Evolutionary conservation across 257 asterid genomes (phyloP).

Genomic region (Knoxia roxburghii): DNA sequence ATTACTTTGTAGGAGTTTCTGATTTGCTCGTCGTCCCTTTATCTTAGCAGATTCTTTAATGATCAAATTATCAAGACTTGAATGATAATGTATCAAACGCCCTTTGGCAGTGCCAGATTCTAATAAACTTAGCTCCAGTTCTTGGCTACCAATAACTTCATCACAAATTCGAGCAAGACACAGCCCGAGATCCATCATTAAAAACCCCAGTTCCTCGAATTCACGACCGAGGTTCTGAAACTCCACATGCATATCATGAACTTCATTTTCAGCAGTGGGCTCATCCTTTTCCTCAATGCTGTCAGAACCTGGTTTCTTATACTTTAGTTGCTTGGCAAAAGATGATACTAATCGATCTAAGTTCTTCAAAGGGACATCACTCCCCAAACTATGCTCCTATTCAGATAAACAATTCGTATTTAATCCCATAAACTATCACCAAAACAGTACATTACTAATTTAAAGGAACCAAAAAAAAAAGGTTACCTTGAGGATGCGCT

Average conservation of each 20-base stretch:
- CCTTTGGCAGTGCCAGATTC: constrained; percentile 74
- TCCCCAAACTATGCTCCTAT: constrained; percentile 80
- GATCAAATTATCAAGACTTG: constrained; percentile 42
- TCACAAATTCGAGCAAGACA: constrained; percentile 70
- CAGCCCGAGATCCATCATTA: constrained; percentile 79
- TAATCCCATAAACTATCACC: background rate
- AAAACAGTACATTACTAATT: background rate
- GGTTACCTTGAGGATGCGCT: constrained; percentile 66
- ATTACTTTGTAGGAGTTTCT: constrained; percentile 10
- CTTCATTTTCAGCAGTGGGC: background rate
- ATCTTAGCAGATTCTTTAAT: constrained; percentile 33
- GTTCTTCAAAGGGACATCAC: constrained; percentile 74
- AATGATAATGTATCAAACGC: constrained; percentile 82
- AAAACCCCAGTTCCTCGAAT: constrained; percentile 55
- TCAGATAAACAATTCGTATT: background rate
- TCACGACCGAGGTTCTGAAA: constrained; percentile 46
- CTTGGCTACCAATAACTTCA: constrained; percentile 47
- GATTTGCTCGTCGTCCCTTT: constrained; percentile 21
- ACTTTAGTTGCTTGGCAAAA: constrained; percentile 76
- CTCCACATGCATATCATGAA: constrained; percentile 18
- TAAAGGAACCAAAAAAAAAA: background rate
- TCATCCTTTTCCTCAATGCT: constrained; percentile 1
- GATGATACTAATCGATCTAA: constrained; percentile 71
- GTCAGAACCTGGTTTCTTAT: constrained; percentile 29
- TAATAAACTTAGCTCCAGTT: constrained; percentile 69